Evolutionary conservation across 805 yeast genomes (phyloP).

Genomic region (Metschnikowia hibisci): DNA sequence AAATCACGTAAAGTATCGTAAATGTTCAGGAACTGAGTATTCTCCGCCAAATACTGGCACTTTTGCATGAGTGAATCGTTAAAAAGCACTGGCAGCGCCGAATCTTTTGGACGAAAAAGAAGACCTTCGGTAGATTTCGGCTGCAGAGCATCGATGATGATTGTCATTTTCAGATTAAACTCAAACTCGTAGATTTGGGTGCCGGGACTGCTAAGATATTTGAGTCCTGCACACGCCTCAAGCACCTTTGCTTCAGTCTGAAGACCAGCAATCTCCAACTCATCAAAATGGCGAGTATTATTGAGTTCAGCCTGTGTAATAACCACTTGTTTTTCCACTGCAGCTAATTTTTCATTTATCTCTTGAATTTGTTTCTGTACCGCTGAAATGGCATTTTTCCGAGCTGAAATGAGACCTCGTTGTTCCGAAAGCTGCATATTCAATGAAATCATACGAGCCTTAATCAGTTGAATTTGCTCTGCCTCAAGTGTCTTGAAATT

Average conservation of each 20-base stretch:
- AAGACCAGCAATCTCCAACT: slow-evolving; percentile 12
- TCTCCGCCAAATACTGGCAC: slow-evolving; percentile 8
- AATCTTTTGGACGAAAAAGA: slow-evolving; percentile 2
- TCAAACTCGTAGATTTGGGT: slow-evolving; percentile 11
- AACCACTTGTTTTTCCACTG: slow-evolving; percentile 22
- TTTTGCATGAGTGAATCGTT: slow-evolving; percentile 17
- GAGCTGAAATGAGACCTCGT: slow-evolving; percentile 15
- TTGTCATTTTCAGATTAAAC: slow-evolving; percentile 9
- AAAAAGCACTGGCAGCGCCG: slow-evolving; percentile 12
- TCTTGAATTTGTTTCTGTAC: slow-evolving; percentile 12
- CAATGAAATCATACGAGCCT: slow-evolving; percentile 13
- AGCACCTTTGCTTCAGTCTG: slow-evolving; percentile 22
- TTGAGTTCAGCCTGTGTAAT: slow-evolving; percentile 6
- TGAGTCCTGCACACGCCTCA: slow-evolving; percentile 25
- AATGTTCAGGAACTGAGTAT: slow-evolving; percentile 9
- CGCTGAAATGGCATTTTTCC: slow-evolving; percentile 6
- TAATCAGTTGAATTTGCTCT: slow-evolving; percentile 14
- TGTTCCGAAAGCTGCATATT: slow-evolving; percentile 15
- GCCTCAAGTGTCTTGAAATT: slow-evolving; percentile 15
- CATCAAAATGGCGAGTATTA: slow-evolving; percentile 12
- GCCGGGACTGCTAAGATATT: slow-evolving; percentile 11
- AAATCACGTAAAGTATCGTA: slow-evolving; percentile 13
- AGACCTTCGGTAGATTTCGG: slow-evolving; percentile 9
- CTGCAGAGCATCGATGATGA: slow-evolving; percentile 9
- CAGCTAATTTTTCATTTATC: slow-evolving; percentile 13